phyloP scores from a whole-genome alignment of 768 basidiomycete genomes.

The Amanita fuliginea region DNA sequence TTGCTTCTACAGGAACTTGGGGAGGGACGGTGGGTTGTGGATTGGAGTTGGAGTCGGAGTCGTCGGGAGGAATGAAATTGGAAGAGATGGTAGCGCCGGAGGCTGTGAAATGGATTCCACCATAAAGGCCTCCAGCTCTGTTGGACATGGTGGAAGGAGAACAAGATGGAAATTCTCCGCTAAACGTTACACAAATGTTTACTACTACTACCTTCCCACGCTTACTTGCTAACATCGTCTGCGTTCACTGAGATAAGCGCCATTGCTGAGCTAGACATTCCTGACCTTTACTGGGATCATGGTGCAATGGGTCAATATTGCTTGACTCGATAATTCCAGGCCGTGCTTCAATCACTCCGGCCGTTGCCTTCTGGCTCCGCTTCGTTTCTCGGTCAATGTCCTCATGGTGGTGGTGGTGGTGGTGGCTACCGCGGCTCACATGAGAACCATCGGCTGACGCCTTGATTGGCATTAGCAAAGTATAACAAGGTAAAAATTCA shows the following conservation, averaged over 20 bases:
- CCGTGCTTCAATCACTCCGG: constrained; percentile 40
- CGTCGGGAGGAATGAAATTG: constrained; percentile 19
- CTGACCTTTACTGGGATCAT: constrained; percentile 28
- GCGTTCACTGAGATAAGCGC: background rate
- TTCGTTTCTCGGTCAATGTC: constrained; percentile 27
- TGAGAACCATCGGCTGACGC: background rate
- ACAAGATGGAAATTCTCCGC: constrained; percentile 8
- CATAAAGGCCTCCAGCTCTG: constrained; percentile 77
- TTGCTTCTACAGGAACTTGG: constrained; percentile 14
- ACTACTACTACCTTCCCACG: constrained; percentile 5
- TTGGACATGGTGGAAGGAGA: constrained; percentile 46
- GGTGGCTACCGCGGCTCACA: background rate
- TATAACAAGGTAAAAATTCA: background rate
- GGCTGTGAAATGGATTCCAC: constrained; percentile 72
- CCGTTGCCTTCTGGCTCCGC: constrained; percentile 25
- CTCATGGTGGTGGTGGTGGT: constrained; percentile 1
- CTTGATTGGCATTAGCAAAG: background rate
- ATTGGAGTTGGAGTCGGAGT: background rate
- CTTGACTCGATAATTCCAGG: constrained; percentile 48
- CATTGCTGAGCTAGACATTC: background rate
- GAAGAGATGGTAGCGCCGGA: constrained; percentile 47
- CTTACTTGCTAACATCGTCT: constrained; percentile 26
- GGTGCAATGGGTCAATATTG: constrained; percentile 40
- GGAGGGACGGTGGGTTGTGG: constrained; percentile 7
- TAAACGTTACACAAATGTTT: constrained; percentile 7